phyloP scores from a whole-genome alignment of 495 filamentous ascomycete species.

The Amphirosellinia nigrospora region DNA sequence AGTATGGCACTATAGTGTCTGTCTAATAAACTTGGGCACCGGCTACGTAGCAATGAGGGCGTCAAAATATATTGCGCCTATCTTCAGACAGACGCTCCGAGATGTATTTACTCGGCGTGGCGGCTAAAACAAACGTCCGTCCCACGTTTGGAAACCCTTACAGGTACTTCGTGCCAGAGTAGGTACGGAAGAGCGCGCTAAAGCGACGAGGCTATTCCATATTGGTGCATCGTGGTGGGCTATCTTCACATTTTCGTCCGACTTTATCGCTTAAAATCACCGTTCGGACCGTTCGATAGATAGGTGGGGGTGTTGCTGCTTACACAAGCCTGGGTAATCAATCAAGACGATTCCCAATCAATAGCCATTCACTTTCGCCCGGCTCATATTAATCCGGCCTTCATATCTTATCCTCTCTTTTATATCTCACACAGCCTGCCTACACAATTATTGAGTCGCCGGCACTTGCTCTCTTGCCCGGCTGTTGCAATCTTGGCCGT shows the following conservation, averaged over 20 bases:
- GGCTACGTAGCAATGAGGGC: not conserved
- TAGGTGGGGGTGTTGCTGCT: slow-evolving; percentile 17
- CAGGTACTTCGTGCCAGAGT: not conserved
- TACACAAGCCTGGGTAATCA: slow-evolving; percentile 27
- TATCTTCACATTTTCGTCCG: not conserved
- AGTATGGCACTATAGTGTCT: not conserved
- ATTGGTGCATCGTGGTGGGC: not conserved
- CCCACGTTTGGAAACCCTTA: not conserved
- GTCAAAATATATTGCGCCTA: slow-evolving; percentile 1
- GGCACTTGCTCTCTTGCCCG: slow-evolving; percentile 16
- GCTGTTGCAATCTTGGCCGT: slow-evolving; percentile 9
- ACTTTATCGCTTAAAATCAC: slow-evolving; percentile 11
- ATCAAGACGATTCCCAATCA: not conserved
- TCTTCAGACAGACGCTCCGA: not conserved
- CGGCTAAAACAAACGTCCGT: not conserved
- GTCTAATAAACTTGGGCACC: not conserved
- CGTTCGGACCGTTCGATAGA: not conserved
- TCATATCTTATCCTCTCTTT: not conserved
- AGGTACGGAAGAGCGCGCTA: not conserved
- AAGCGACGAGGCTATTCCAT: not conserved
- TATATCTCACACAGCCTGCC: slow-evolving; percentile 2
- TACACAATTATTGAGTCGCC: not conserved
- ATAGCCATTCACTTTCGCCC: not conserved
- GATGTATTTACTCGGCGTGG: not conserved
- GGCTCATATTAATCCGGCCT: slow-evolving; percentile 14